A percentile compares a stretch with the other conserved stretches of the same genome.
phyloP scores from a whole-genome alignment of 164 flowering plant species.

The Vitis rotundifolia region DNA sequence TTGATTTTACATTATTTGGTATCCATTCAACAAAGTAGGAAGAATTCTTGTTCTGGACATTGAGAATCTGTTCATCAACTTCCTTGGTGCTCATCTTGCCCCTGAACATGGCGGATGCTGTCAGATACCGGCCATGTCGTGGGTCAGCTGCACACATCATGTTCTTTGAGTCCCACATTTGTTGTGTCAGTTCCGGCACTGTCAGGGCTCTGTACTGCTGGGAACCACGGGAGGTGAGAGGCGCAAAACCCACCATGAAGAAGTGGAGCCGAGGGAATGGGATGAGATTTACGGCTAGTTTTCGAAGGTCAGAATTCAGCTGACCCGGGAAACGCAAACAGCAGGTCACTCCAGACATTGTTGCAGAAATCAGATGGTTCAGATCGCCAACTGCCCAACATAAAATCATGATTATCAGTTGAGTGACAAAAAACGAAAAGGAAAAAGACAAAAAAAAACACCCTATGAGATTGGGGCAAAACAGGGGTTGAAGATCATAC shows the following conservation, averaged over 20 bases:
- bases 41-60: constrained; percentile 54
- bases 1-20: constrained; percentile 52
- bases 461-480: not conserved
- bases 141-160: constrained; percentile 67
- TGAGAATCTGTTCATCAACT: constrained; percentile 55
- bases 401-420: not conserved
- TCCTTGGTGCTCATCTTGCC: constrained; percentile 58
- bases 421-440: not conserved
- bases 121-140: constrained; percentile 46
- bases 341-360: constrained; percentile 59
- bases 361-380: constrained; percentile 56
- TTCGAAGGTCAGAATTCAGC: constrained; percentile 50
- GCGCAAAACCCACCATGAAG: constrained; percentile 65
- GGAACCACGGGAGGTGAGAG: constrained; percentile 51
- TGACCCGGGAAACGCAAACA: constrained; percentile 59
- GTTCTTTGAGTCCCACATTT: constrained; percentile 64
- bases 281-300: constrained; percentile 58
- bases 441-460: too few species aligned
- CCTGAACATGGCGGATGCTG: constrained; percentile 55
- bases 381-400: constrained; percentile 44
- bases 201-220: constrained; percentile 49
- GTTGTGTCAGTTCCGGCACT: constrained; percentile 58
- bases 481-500: constrained; percentile 26
- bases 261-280: constrained; percentile 62
- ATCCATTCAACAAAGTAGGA: constrained; percentile 58